Evolutionary conservation across 352 stramenopile species (phyloP), one percentile per base, ranked within the genome.

Genomic region (Phytopythium vexans): DNA sequence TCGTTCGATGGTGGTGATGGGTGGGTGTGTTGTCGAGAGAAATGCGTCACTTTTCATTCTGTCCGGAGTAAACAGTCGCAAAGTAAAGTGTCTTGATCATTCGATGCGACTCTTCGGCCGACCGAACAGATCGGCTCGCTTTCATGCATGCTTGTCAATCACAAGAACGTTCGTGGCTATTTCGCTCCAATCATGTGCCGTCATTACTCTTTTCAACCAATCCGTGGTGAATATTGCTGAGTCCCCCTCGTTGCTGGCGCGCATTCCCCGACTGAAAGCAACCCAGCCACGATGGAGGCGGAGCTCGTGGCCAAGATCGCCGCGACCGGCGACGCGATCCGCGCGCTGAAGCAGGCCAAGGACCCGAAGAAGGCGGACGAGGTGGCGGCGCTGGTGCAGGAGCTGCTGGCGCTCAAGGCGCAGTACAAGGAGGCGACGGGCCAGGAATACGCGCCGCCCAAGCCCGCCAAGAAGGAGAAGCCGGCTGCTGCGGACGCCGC

Each of bases 371-470:
- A 87, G 42, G 58, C 63, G 1, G 72, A 72, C 10, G 41, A 66
- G 8, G 63, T 89, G 36, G 51, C 71, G 43, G 63, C 54, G 10
- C 66, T 87, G 16, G 79, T 88, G 32, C 56, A 71, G 36, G 70
- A 89, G 64, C 60, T 92, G 46, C 66, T 91, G 43, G 63, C 65
- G 58, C 76, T 94, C 43, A 89, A 92, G 81, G 48, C 60, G 45
- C 76, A 92, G 65, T 95, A 79, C 71, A 95, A 95, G 71, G 55
- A 60, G 52, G 62, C 77, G 55, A 95, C 79, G 8, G 82, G 85
- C 42, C 63, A 62, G 41, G 82, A 95, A 45, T 95, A 90, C 59
- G 68, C 66, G 36, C 64, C 83, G 5, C 74, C 74, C 10, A 58
- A 55, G 35, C 37, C 63, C 3, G 43, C 74, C 54, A 79, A 75